Evolutionary conservation across 1,284 basidiomycete genomes (phyloP).

Genomic region (Tranzscheliella williamsii): DNA sequence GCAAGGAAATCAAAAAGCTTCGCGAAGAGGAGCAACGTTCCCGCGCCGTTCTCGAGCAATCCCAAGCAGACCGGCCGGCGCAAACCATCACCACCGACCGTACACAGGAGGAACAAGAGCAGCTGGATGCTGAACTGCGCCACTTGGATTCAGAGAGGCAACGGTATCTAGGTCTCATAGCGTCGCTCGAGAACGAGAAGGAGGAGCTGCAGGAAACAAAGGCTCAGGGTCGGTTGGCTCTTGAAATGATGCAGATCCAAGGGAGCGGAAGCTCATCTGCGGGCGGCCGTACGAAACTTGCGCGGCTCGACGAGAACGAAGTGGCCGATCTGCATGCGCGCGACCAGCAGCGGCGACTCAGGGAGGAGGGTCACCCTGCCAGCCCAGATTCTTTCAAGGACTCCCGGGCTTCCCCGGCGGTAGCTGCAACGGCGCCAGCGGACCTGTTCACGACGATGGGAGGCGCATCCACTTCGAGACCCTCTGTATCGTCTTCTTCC

Average conservation of each 20-base stretch:
- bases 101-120: background rate
- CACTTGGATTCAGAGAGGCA: constrained; percentile 2
- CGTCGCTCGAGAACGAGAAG: background rate
- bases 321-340: constrained; percentile 25
- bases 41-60: constrained; percentile 19
- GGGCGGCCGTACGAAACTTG: constrained; percentile 1
- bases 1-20: constrained; percentile 17
- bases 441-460: no score
- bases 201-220: background rate
- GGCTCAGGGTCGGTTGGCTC: background rate
- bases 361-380: no score
- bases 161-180: background rate
- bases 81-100: background rate
- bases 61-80: no score
- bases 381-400: no score
- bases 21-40: constrained; percentile 16
- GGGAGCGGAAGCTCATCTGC: no score
- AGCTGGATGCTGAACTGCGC: constrained; percentile 13
- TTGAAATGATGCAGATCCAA: background rate
- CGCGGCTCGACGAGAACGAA: constrained; percentile 15
- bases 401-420: no score
- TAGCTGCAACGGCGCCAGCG: no score
- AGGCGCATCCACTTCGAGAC: no score
- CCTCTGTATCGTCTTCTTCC: no score
- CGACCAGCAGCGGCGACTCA: constrained; percentile 14